Evolutionary conservation across 192 early-diverging fungal species (phyloP).

Genomic region (Coemansia sp.): DNA sequence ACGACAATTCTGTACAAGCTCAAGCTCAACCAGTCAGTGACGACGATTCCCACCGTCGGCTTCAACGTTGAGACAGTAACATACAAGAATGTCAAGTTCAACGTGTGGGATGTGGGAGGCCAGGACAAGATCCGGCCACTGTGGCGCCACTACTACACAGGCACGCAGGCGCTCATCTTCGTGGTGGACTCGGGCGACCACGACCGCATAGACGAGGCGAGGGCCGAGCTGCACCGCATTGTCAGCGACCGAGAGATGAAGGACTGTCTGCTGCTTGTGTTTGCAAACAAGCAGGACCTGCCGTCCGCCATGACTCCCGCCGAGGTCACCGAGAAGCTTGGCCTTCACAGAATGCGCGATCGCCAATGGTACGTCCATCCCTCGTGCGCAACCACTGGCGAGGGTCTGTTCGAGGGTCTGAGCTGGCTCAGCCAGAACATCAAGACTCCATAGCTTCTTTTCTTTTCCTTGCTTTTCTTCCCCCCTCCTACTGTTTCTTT

Average conservation of each 20-base stretch:
- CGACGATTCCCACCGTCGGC: constrained; percentile 62
- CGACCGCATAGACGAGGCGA: constrained; percentile 85
- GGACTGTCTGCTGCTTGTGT: constrained; percentile 77
- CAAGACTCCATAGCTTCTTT: constrained; percentile 56
- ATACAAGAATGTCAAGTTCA: constrained; percentile 85
- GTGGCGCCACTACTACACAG: constrained; percentile 86
- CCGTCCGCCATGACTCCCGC: constrained; percentile 88
- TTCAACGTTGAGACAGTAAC: constrained; percentile 88
- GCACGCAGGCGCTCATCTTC: constrained; percentile 83
- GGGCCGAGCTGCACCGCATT: constrained; percentile 80
- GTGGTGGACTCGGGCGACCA: constrained; percentile 87
- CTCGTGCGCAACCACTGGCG: constrained; percentile 79
- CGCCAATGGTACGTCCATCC: constrained; percentile 93
- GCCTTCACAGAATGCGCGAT: constrained; percentile 82
- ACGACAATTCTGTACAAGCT: constrained; percentile 61
- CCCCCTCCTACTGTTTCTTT: constrained; percentile 4
- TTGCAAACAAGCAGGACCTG: constrained; percentile 84
- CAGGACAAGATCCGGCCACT: constrained; percentile 90
- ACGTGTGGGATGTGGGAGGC: constrained; percentile 87
- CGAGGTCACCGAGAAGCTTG: constrained; percentile 91
- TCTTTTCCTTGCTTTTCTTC: background rate
- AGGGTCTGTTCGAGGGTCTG: constrained; percentile 82
- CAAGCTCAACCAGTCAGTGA: constrained; percentile 61
- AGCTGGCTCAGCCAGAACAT: constrained; percentile 86
- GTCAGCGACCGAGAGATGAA: constrained; percentile 84